A percentile compares a stretch with the other conserved stretches of the same genome.
Evolutionary conservation across 768 basidiomycete genomes (phyloP).

Genomic region (Tremella yokohamensis): DNA sequence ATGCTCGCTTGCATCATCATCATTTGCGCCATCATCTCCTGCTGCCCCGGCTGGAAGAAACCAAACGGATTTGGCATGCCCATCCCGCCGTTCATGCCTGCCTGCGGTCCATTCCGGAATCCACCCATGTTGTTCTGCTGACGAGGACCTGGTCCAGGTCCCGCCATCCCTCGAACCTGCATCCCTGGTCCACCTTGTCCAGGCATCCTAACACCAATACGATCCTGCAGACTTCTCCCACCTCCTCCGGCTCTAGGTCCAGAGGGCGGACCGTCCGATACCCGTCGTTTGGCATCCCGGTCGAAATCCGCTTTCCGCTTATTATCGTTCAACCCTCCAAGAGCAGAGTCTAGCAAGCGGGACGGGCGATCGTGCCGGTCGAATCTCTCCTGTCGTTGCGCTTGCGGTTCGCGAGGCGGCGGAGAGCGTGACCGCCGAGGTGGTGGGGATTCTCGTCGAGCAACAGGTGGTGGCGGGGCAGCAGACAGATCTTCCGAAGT

Average conservation of each 20-base stretch:
- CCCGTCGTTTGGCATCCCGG: conserved; percentile 32
- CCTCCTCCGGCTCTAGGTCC: conserved; percentile 58
- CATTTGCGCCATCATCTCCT: conserved; percentile 83
- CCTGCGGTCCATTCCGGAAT: conserved; percentile 14
- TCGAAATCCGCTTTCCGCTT: conserved; percentile 39
- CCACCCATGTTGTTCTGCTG: conserved; percentile 14
- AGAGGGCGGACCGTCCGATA: conserved; percentile 56
- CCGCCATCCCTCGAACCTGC: conserved; percentile 22
- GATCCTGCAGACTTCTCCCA: conserved; percentile 70
- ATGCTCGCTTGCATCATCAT: conserved; percentile 82
- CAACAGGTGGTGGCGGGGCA: conserved; percentile 15
- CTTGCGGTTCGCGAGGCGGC: neutral
- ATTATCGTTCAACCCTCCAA: conserved; percentile 10
- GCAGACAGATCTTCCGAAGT: conserved; percentile 13
- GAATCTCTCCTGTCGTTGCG: neutral
- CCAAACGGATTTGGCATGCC: conserved; percentile 30
- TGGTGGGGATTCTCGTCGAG: conserved; percentile 9
- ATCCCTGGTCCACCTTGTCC: conserved; percentile 13
- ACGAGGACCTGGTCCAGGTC: conserved; percentile 8
- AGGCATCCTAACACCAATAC: conserved; percentile 58
- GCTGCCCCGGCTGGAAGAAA: conserved; percentile 37
- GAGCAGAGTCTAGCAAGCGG: neutral
- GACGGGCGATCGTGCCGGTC: too few species aligned
- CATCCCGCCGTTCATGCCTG: conserved; percentile 6
- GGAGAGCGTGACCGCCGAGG: conserved; percentile 6